Evolutionary conservation across 179 eudicot species (phyloP).

Genomic region (Sideroxylon spinosum): DNA sequence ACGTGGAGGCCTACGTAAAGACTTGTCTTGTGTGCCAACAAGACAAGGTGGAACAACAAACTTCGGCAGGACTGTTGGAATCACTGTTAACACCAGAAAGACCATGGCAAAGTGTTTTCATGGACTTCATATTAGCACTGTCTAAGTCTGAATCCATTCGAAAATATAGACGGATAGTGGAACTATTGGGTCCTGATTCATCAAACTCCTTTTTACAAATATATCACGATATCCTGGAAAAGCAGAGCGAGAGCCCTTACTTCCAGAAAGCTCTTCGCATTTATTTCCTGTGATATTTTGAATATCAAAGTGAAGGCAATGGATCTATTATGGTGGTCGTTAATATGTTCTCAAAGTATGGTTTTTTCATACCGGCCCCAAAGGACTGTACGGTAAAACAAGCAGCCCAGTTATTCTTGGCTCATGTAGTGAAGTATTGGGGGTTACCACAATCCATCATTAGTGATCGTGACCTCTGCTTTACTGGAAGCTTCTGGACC

Average conservation of each 20-base stretch:
- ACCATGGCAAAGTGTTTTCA: not conserved
- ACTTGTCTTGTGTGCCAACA: constrained; percentile 19
- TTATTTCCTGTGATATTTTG: too few relatives aligned
- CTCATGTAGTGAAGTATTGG: not conserved
- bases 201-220: too few relatives aligned
- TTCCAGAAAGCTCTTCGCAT: too few relatives aligned
- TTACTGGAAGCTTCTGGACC: not conserved
- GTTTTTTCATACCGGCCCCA: not conserved
- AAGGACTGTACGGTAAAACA: not conserved
- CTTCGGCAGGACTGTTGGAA: not conserved
- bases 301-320: not conserved
- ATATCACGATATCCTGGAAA: too few relatives aligned
- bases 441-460: not conserved
- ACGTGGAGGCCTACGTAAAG: not conserved
- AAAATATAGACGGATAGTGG: too few relatives aligned
- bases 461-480: not conserved
- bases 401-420: not conserved
- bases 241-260: too few relatives aligned
- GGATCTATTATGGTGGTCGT: constrained; percentile 10
- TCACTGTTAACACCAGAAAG: not conserved
- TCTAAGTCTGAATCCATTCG: too few relatives aligned
- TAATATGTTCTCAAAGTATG: not conserved
- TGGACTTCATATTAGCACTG: not conserved
- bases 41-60: constrained; percentile 12
- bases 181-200: too few relatives aligned